Evolutionary conservation across 352 stramenopile genomes (phyloP), one percentile per base, ranked within the genome.

Genomic region (Globisporangium solare): DNA sequence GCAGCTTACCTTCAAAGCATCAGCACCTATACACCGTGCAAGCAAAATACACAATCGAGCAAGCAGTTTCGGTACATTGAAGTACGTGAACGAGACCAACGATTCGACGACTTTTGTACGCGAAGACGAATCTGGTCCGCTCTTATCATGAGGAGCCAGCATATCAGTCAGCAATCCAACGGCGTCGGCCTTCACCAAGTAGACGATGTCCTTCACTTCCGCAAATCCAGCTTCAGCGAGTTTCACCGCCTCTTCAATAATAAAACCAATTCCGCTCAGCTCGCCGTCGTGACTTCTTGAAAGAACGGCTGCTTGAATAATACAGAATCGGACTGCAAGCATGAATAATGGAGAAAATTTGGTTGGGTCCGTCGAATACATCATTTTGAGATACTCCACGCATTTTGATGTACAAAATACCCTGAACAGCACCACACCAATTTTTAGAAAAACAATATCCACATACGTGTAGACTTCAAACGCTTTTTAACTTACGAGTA

Each of bases 341-440:
- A 83, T 54, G 14, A 66, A 63, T 7, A 78, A 51, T 12, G 58
- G 50, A 46, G 61, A 46, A 47, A 81, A 79, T 18, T n/a, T 62
- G 18, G 4, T 63, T 41, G 59, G 61, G 8, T 51, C 59, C 14
- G 64, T 58, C 12, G 56, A 51, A 0, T 64, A 72, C 13, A 86
- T 54, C 5, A 61, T 63, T 18, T 71, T 47, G 35, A 82, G 47
- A 37, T 75, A 83, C 24, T 70, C 58, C 4, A 70, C 71, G 32
- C 69, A 82, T 31, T 77, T 78, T 11, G 61, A 58, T 40, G 82
- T 39, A 20, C 71, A 81, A 24, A 71, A 79, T n/a, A 47, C 22
- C 18, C 51, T 56, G 48, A 13, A 15, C 24, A 15, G 22, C 14
- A 51, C 10, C 48, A 54, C 12, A 54, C 12, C 18, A 59, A 39